Evolutionary conservation across 192 early-diverging fungal genomes (phyloP), one percentile per base, ranked within the genome.

Genomic region (Coemansia sp.): DNA sequence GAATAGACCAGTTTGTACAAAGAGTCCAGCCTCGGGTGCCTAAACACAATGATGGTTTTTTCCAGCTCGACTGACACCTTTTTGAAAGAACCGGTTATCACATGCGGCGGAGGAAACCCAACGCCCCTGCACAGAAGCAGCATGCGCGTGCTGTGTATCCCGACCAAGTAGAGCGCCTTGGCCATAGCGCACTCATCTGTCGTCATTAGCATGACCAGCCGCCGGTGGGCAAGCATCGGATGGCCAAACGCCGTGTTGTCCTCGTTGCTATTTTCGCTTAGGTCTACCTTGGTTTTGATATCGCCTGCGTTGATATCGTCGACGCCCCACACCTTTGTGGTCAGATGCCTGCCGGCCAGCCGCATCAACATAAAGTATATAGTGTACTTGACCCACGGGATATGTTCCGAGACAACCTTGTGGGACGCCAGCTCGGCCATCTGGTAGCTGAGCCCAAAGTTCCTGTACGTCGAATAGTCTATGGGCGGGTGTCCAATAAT

Each of bases 141-240:
- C 3, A 59, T 54, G 5, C 72, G 68, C n/a, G 71, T 38, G 57
- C 78, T 74, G 34, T 74, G 78, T 56, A 79, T 51, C 0, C 65
- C 45, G 12, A 64, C 59, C 12, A 69, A 36, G 28, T 65, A 74
- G 5, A 79, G 65, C 37, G 74, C 55, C 7, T 66, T 61, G 0
- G 72, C 65, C 3, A 65, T 61, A 14, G 78, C 67, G 51, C 78
- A 79, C 17, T 74, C 66, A 35, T 79, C 72, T 0, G 72, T 68
- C 4, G 72, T 68, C 15, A 71, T 32, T 8, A 17, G 12, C 11
- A 51, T 33, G 8, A 53, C 48, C 51, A 70, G 32, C 51, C 68
- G 15, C 8, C 68, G 60, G 51, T 70, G 60, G 8, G 32, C 15
- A 18, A 66, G 51, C 59, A 54, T 52, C 7, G 37, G 22, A n/a